These are phyloP conservation scores for Fusarium citri DNA, from an alignment of 2,329 filamentous ascomycete genomes.

Conservation along the genomic window DNA sequence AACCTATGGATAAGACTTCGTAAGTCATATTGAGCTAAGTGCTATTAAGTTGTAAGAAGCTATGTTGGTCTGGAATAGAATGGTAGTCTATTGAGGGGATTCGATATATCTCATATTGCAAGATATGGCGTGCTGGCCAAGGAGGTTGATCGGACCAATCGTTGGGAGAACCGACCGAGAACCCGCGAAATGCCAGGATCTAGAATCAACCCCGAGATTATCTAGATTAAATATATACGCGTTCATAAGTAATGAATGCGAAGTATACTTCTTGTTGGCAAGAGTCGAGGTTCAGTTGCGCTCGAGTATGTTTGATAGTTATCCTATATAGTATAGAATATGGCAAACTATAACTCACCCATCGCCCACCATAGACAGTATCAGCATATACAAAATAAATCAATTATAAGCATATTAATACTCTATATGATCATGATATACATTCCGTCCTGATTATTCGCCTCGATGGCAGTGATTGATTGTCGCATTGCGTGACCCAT, in stretches of 20 bases:
- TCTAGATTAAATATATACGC: not conserved
- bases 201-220: not conserved
- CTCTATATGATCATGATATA: not conserved
- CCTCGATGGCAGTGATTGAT: not conserved
- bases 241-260: not conserved
- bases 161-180: constrained; percentile 39
- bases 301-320: not conserved
- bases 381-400: accelerated
- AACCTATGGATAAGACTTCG: constrained; percentile 28
- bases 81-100: constrained; percentile 17
- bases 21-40: not conserved
- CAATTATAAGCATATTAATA: accelerated
- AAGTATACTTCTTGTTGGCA: not conserved
- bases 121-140: constrained; percentile 40
- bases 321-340: not conserved
- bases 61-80: constrained; percentile 14
- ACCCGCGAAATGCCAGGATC: constrained; percentile 5
- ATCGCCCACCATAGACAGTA: not conserved
- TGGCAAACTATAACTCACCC: not conserved
- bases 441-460: not conserved
- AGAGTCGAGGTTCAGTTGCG: not conserved
- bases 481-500: constrained; percentile 41
- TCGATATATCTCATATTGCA: constrained; percentile 22
- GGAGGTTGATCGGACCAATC: constrained; percentile 33
- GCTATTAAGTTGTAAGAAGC: not conserved